Evolutionary conservation across 2,329 filamentous ascomycete genomes (phyloP).

Genomic region (Chrysosporium keratinophilum): DNA sequence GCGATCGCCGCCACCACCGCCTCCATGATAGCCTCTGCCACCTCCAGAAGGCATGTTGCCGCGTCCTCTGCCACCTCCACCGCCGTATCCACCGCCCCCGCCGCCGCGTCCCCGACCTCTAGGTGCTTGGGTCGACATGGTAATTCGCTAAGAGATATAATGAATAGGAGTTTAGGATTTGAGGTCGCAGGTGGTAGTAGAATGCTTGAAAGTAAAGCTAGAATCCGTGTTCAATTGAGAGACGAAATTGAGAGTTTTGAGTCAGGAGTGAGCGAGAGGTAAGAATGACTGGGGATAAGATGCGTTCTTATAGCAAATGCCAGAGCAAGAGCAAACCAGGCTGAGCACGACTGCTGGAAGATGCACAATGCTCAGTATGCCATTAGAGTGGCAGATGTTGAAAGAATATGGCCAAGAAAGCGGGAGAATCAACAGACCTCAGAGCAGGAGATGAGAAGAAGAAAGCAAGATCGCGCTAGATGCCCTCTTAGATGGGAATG

Average conservation of each 20-base stretch:
- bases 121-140: neutral
- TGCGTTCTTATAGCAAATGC: too few species aligned
- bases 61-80: constrained; percentile 18
- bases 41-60: constrained; percentile 20
- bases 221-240: neutral
- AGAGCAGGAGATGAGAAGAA: neutral
- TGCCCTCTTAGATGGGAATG: neutral
- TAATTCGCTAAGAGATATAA: neutral
- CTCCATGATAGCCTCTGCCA: constrained; percentile 18
- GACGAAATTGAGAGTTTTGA: neutral
- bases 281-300: too few species aligned
- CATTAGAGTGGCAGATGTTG: too few species aligned
- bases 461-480: neutral
- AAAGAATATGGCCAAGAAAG: too few species aligned
- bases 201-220: neutral
- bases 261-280: neutral
- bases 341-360: too few species aligned
- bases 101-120: constrained; percentile 12
- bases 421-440: neutral
- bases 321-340: too few species aligned
- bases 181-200: neutral
- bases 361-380: too few species aligned
- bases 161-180: too few species aligned
- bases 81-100: constrained; percentile 19
- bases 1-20: constrained; percentile 21